These are phyloP conservation scores for Alternaria triticina DNA, from an alignment of 2,329 filamentous ascomycete genomes.

Conservation along the genomic window DNA sequence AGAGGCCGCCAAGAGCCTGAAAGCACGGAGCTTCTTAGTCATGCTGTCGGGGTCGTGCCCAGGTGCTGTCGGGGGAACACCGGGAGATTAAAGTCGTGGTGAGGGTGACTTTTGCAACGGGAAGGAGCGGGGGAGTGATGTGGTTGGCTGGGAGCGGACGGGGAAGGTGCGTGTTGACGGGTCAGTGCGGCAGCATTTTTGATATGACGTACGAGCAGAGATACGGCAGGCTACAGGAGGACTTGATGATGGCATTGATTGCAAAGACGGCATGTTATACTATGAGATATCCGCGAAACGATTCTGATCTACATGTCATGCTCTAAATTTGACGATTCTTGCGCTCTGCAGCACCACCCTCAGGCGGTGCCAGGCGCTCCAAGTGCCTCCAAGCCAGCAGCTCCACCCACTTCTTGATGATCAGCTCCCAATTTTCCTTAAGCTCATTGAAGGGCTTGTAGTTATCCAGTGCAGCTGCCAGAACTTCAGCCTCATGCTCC, in stretches of 20 bases:
- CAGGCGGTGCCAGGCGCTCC: conserved; percentile 5
- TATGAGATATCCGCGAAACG: not conserved
- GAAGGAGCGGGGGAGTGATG: not conserved
- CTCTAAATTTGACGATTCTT: not conserved
- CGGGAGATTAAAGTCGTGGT: not conserved
- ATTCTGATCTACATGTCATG: not conserved
- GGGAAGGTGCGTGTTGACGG: not conserved
- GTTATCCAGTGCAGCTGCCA: not conserved
- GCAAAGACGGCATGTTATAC: not conserved
- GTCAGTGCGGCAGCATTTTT: not conserved
- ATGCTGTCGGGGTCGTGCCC: not conserved
- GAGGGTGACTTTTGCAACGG: not conserved
- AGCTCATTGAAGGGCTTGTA: not conserved
- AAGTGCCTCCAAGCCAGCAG: conserved; percentile 18
- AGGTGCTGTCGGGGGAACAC: not conserved
- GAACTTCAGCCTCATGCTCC: not conserved
- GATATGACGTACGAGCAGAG: not conserved
- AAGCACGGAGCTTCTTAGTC: not conserved
- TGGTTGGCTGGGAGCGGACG: not conserved
- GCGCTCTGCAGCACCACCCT: conserved; percentile 6
- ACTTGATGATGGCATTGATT: not conserved
- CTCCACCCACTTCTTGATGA: conserved; percentile 8
- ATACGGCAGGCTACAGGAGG: not conserved
- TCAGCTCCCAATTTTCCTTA: conserved; percentile 6
- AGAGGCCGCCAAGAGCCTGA: not conserved